Evolutionary conservation across 495 filamentous ascomycete species (phyloP).

Genomic region (Daldinia childiae): DNA sequence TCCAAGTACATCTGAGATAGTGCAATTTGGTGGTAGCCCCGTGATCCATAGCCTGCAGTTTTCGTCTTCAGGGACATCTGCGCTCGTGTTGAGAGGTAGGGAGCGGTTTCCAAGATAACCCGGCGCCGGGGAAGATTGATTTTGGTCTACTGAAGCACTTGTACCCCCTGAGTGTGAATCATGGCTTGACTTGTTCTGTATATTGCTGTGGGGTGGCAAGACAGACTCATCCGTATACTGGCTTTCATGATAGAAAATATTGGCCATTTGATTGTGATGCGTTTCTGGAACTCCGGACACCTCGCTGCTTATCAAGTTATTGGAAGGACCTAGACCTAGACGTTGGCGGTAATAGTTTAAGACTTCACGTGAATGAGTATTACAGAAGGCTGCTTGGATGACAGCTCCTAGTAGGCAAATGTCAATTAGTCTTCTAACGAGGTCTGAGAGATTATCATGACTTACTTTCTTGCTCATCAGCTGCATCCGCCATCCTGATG

Average conservation of each 20-base stretch:
- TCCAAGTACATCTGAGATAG: conserved; percentile 31
- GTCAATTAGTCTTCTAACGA: neutral
- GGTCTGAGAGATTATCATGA: neutral
- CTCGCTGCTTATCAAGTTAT: conserved; percentile 4
- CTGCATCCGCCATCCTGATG: neutral
- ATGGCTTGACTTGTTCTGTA: neutral
- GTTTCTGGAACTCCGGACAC: neutral
- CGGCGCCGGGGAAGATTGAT: neutral
- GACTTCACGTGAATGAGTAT: neutral
- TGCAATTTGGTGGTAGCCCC: conserved; percentile 40
- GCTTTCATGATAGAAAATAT: neutral
- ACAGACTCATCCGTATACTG: neutral
- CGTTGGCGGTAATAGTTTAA: neutral
- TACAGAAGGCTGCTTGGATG: neutral
- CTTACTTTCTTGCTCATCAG: neutral
- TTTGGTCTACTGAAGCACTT: neutral
- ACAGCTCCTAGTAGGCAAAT: neutral
- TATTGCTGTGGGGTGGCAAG: neutral
- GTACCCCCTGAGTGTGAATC: neutral
- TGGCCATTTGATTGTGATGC: neutral
- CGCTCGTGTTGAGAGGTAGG: conserved; percentile 5
- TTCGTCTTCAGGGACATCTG: conserved; percentile 37
- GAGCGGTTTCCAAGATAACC: conserved; percentile 8
- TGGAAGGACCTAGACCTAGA: conserved; percentile 8
- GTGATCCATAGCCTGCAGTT: conserved; percentile 53